Evolutionary conservation across 1,139 yeast species (phyloP), one percentile per base, ranked within the genome.

Genomic region (Pichia inconspicua): DNA sequence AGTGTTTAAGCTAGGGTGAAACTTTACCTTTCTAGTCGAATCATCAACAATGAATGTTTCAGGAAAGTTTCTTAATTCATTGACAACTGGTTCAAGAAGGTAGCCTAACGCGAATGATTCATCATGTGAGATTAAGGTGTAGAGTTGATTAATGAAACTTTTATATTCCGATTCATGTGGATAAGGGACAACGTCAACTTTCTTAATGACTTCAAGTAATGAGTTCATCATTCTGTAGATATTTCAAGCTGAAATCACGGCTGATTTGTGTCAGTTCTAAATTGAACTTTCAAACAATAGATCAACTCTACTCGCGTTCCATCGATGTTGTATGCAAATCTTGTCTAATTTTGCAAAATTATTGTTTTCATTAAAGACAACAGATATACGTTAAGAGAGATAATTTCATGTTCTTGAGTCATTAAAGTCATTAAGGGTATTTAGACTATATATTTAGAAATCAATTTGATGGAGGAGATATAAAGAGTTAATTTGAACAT

Each of bases 151-250:
- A 4, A 50, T 52, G 14, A 57, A 60, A 1, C 48, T 45, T 1
- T 42, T 44, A 48, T 72, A 58, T 5, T 43, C 41, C 1, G 25
- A 27, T 28, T 65, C 63, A 28, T 55, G 57, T 5, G 61, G 55
- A 44, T 68, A 73, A 2, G 80, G 73, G 40, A 73, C 75, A 14
- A 72, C 70, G 55, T 83, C 88, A 9, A 80, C 78, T 35, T 58
- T 57, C 8, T 70, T 67, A 9, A 81, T 58, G 14, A 67, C 53
- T 5, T 68, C 68, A 27, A 70, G 50, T 25, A 48, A 53, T 6
- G 62, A 47, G 10, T 27, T 40, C 54, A 51, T 51, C 14, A 3
- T 12, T 9, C 4, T 22, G 22, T 22, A 22, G 22, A 22, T 22
- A 3, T 22, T 22, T 22, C 22, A 4, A 22, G 19, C 36, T 28